Percentiles rank a stretch among this genome's conserved stretches.
These are phyloP conservation scores for Fusarium denticulatum DNA, from an alignment of 2,329 filamentous ascomycete genomes.

Conservation along the genomic window DNA sequence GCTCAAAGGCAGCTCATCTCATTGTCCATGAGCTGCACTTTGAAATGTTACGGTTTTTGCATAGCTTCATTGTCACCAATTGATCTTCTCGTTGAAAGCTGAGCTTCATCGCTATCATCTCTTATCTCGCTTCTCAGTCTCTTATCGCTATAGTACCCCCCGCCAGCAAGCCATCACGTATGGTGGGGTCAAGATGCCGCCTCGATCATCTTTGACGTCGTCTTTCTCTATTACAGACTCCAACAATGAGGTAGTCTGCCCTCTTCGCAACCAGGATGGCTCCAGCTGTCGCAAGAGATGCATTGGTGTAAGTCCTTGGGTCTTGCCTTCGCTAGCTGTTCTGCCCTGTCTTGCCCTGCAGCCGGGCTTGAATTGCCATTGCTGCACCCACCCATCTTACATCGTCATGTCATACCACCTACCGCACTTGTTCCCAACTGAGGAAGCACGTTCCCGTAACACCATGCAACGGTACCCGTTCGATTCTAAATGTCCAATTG, in stretches of 20 bases:
- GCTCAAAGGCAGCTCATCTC: slow-evolving; percentile 36
- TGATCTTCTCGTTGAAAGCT: slow-evolving; percentile 40
- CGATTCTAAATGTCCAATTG: slow-evolving; percentile 42
- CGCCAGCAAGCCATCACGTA: slow-evolving; percentile 49
- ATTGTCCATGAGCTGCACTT: slow-evolving; percentile 33
- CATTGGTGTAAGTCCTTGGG: slow-evolving; percentile 82
- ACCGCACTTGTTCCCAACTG: slow-evolving; percentile 24
- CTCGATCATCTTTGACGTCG: slow-evolving; percentile 84
- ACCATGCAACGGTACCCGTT: slow-evolving; percentile 31
- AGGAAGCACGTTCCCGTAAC: slow-evolving; percentile 18
- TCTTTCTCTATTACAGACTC: slow-evolving; percentile 92
- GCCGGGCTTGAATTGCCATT: slow-evolving; percentile 15
- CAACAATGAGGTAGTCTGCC: slow-evolving; percentile 97
- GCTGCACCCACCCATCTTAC: slow-evolving; percentile 25
- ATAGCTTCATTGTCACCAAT: slow-evolving; percentile 44
- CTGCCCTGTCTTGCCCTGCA: slow-evolving; percentile 17
- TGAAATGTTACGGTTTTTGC: slow-evolving; percentile 42
- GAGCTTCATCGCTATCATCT: slow-evolving; percentile 24
- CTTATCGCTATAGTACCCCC: slow-evolving; percentile 38
- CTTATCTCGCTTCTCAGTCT: slow-evolving; percentile 26
- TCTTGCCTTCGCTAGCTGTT: slow-evolving; percentile 10
- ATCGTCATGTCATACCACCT: slow-evolving; percentile 43
- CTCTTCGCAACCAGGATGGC: slow-evolving; percentile 93
- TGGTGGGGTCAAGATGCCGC: slow-evolving; percentile 83
- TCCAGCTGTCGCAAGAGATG: slow-evolving; percentile 98